Conservation (phyloP, 305 asterid species). For the Fraxinus platypoda region DNA sequence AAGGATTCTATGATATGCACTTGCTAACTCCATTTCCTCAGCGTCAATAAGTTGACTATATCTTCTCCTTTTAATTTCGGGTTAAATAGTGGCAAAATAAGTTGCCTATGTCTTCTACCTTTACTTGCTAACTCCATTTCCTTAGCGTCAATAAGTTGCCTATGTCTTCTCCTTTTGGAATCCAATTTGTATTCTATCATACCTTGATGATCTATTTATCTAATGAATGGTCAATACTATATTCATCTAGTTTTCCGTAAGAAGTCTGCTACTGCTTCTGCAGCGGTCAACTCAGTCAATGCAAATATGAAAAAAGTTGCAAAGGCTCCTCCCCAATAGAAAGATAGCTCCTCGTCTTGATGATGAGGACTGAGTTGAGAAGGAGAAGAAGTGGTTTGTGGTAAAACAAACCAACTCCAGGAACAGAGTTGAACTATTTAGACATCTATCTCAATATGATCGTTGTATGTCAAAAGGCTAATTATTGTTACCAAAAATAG, state of each 20-base stretch:
- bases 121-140: too few relatives aligned
- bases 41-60: background rate
- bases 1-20: background rate
- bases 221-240: conserved; percentile 2
- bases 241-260: conserved; percentile 52
- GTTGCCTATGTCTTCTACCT: too few relatives aligned
- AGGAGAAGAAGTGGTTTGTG: conserved; percentile 79
- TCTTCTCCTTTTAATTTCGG: background rate
- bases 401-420: conserved; percentile 76
- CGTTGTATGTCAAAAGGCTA: background rate
- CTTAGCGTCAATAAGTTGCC: too few relatives aligned
- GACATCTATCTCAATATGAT: conserved; percentile 69
- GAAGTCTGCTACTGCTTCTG: conserved; percentile 44
- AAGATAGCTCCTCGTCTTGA: conserved; percentile 49
- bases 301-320: conserved; percentile 44
- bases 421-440: conserved; percentile 75
- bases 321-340: conserved; percentile 53
- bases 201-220: background rate
- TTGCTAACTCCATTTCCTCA: background rate
- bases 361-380: conserved; percentile 75
- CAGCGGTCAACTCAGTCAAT: conserved; percentile 33
- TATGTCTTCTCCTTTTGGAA: background rate
- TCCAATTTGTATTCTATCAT: background rate
- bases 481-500: background rate
- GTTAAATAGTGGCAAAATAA: background rate